Percentiles rank a stretch among this genome's conserved stretches.
Evolutionary conservation across 805 yeast genomes (phyloP).

Genomic region (Kluyveromyces lactis): DNA sequence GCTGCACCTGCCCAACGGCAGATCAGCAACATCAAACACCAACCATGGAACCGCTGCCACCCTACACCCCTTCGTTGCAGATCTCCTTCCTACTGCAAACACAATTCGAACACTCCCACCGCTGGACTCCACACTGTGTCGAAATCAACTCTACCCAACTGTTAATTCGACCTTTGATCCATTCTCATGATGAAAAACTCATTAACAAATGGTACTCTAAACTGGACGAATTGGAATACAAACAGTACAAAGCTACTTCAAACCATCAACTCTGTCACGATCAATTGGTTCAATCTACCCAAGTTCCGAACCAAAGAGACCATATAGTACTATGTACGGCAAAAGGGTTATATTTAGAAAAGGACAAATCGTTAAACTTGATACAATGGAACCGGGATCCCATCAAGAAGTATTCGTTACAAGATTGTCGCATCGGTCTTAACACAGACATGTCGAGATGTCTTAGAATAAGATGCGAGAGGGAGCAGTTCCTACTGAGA

Average conservation of each 20-base stretch:
- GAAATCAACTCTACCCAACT: slow-evolving; percentile 1
- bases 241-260: no score
- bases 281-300: no score
- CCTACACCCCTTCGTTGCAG: not conserved
- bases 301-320: not conserved
- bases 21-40: not conserved
- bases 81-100: not conserved
- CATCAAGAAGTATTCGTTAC: not conserved
- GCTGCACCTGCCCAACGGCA: no score
- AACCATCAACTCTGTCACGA: no score
- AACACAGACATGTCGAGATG: not conserved
- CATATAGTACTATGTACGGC: not conserved
- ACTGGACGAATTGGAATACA: no score
- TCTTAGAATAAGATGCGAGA: not conserved
- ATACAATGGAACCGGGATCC: not conserved
- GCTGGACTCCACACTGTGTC: slow-evolving; percentile 1
- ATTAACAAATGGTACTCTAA: not conserved
- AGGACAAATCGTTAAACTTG: not conserved
- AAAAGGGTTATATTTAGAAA: not conserved
- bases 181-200: not conserved
- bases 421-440: not conserved
- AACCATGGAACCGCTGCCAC: not conserved
- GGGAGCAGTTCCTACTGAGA: not conserved
- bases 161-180: not conserved
- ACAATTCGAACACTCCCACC: not conserved